Percentiles rank a stretch among this genome's conserved stretches.
Conservation (phyloP, 805 yeast species). For the Zygoascus tannicola region DNA sequence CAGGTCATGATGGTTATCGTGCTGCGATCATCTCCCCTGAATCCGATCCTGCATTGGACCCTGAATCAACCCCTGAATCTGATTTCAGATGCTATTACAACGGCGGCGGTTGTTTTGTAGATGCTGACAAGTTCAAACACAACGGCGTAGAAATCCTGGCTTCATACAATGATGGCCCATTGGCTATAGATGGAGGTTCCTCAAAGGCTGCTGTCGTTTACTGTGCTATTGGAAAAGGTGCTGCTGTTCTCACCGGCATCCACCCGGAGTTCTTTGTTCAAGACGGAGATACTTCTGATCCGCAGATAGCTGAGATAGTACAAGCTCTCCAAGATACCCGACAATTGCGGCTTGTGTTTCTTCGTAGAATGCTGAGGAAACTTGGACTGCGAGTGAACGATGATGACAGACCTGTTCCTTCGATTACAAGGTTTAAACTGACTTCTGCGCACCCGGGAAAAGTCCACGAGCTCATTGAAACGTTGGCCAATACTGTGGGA, state of each 20-base stretch:
- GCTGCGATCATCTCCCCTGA: constrained; percentile 43
- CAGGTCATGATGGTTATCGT: constrained; percentile 64
- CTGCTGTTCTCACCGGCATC: constrained; percentile 67
- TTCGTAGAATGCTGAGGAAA: constrained; percentile 46
- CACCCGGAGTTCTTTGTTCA: constrained; percentile 75
- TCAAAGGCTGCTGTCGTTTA: constrained; percentile 62
- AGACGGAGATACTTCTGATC: constrained; percentile 4
- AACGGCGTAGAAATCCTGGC: constrained; percentile 63
- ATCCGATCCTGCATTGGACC: constrained; percentile 7
- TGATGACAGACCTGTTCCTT: constrained; percentile 44
- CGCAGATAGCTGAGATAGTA: constrained; percentile 5
- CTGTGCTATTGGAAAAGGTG: constrained; percentile 64
- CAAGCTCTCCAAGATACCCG: constrained; percentile 35
- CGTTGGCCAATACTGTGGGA: constrained; percentile 29
- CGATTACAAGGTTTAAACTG: constrained; percentile 57
- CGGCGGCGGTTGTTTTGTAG: constrained; percentile 84
- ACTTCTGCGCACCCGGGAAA: constrained; percentile 33
- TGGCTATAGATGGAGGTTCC: constrained; percentile 39
- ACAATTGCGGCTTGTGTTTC: constrained; percentile 42
- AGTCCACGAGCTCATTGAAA: constrained; percentile 28
- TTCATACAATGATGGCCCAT: constrained; percentile 39
- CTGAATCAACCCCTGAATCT: not conserved
- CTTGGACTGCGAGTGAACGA: constrained; percentile 65
- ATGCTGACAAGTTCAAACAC: constrained; percentile 45
- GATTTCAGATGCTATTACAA: constrained; percentile 48